Evolutionary conservation across 371 early-diverging fungal genomes (phyloP), one percentile per base, ranked within the genome.

Genomic region (Mycotypha africana): DNA sequence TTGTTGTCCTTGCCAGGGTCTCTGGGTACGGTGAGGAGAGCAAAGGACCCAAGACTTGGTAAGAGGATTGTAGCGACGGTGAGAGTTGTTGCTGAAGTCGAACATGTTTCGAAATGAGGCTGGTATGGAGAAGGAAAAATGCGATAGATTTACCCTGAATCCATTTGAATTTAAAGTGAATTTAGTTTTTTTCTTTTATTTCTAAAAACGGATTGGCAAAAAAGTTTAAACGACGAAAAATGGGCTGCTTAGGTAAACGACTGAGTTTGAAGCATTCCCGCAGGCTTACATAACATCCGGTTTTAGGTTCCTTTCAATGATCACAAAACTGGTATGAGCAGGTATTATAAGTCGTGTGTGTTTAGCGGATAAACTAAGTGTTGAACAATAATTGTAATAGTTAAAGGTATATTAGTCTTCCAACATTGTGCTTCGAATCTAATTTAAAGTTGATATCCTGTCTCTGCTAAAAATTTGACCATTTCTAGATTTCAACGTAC

Each of bases 1-100:
- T 42, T 84, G 77, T 38, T 85, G 82, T 45, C 93, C 93, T 51
- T 81, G 84, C 97, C 97, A 97, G 11, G 97, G 97, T 32, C 97
- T 78, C 51, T 89, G 87, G 19, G 91, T 87, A 22, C 97, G 85
- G 58, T 97, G 97, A 11, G 97, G 97, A 8, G 94, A 94, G 62
- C 92, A 91, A 17, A 95, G 75, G 12, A 95, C 89, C 94, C 94
- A 96, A 0, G 87, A 74, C 40, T 80, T 71, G 2, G 86, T 86
- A 44, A 96, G 65, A 16, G 95, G 94, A 56, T 96, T 96, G 76
- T 75, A 89, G 5, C 97, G 83, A 25, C 87, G 77, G 59, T 93
- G 94, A 22, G 91, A 85, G 51, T 92, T 85, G 17, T 56, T 58
- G 33, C 26, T 65, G 32, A 58, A 67, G 32, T 71, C 72, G 56